phyloP scores from a whole-genome alignment of 2,329 filamentous ascomycete genomes.

The Phialemonium atrogriseum region DNA sequence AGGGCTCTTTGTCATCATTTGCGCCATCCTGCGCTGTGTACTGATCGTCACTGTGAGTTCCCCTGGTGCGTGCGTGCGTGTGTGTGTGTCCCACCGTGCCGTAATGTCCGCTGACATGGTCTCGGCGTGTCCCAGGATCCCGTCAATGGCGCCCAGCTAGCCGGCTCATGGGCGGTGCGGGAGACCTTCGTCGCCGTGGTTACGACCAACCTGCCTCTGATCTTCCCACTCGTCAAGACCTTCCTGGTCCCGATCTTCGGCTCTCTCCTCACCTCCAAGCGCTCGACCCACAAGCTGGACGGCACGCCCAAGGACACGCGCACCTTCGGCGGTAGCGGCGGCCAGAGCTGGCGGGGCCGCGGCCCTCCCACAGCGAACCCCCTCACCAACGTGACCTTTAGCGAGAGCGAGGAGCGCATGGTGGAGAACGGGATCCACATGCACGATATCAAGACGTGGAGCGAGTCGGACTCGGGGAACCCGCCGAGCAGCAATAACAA shows the following conservation, averaged over 20 bases:
- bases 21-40: slow-evolving; percentile 44
- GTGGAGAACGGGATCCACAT: too few species aligned
- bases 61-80: too few species aligned
- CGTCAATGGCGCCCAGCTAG: slow-evolving; percentile 25
- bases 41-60: slow-evolving; percentile 32
- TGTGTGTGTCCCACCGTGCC: too few species aligned
- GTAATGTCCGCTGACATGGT: slow-evolving; percentile 2
- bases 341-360: slow-evolving; percentile 14
- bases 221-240: slow-evolving; percentile 30
- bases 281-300: neutral
- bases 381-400: slow-evolving; percentile 16
- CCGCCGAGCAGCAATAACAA: too few species aligned
- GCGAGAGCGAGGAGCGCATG: slow-evolving; percentile 19
- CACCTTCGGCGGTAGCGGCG: slow-evolving; percentile 7
- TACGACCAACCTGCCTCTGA: slow-evolving; percentile 29
- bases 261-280: slow-evolving; percentile 19
- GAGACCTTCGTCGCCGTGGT: slow-evolving; percentile 31
- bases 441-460: too few species aligned
- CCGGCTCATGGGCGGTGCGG: slow-evolving; percentile 30
- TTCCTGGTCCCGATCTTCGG: slow-evolving; percentile 28
- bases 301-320: slow-evolving; percentile 4
- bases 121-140: slow-evolving; percentile 22
- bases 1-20: slow-evolving; percentile 46
- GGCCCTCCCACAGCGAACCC: slow-evolving; percentile 18
- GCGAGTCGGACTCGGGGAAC: too few species aligned